Base-by-base conservation (phyloP, 306 rosid genomes). In the Medicago arabica region DNA sequence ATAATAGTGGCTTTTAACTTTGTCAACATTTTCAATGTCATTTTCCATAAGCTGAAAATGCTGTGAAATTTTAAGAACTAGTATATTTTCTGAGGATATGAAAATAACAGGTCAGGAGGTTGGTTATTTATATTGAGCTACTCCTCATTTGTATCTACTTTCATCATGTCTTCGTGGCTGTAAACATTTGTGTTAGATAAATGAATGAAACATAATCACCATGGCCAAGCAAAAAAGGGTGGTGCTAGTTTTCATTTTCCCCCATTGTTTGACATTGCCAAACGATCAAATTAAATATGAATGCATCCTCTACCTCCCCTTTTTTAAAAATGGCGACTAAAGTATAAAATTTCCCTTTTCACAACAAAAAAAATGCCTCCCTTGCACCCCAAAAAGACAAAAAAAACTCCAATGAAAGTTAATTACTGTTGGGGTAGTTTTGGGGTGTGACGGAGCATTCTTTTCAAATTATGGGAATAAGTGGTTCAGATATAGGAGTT, bases 1-100 rank as follows among this genome's bases (percentile, higher is more conserved):
- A 94, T 88, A 93, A 89, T 84, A 81, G 86, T 12, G 47, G 47
- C 87, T 80, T 88, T 17, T 74, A 15, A 71, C 76, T 70, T 23
- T 80, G 69, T 80, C 60, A 65, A 73, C 38, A 36, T 64, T 69
- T 43, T 57, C 54, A 66, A 8, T 75, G 67, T 67, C 81, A 36
- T 66, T 54, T 46, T n/a, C 51, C 59, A 16, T 23, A 46, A 85
- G 62, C 60, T 76, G 53, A 25, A 47, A 61, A 69, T 17, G 17
- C 65, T 69, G 62, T 14, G 17, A 50, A 69, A 40, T 41, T 77
- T 18, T 18, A 25, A 43, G 62, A 16, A 75, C 39, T 17, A 49
- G 10, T 38, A 28, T 67, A 12, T 36, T 60, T 75, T 66, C 66
- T 55, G 43, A 53, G 28, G n/a, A 49, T 15, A 70, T 68, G 80